These are phyloP conservation scores for Tetrahymena thermophila DNA, from an alignment of 73 alveolate genomes.

Conservation along the genomic window DNA sequence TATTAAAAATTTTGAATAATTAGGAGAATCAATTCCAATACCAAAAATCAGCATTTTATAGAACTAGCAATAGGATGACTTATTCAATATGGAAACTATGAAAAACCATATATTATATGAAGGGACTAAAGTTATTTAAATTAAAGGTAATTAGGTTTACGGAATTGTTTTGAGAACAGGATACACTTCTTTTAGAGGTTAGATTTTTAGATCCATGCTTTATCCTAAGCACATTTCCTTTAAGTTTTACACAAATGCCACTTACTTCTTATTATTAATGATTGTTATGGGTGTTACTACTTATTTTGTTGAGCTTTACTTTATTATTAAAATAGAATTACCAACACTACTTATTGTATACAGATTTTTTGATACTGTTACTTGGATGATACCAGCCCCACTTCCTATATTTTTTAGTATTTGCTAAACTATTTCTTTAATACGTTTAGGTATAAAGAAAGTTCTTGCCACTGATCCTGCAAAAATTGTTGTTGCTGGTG, in stretches of 20 bases:
- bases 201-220: constrained; percentile 54
- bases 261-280: constrained; percentile 40
- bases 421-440: constrained; percentile 3
- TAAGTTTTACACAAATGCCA: constrained; percentile 60
- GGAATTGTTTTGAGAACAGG: not conserved
- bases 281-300: constrained; percentile 58
- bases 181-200: constrained; percentile 46
- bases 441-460: not conserved
- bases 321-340: constrained; percentile 2
- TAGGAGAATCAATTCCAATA: constrained; percentile 54
- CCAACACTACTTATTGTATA: constrained; percentile 12
- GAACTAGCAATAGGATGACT: not conserved
- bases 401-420: constrained; percentile 9
- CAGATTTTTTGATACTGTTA: constrained; percentile 30
- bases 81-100: not conserved
- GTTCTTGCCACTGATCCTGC: constrained; percentile 21
- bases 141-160: not conserved
- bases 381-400: constrained; percentile 37
- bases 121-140: not conserved
- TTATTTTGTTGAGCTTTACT: constrained; percentile 49
- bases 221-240: constrained; percentile 65
- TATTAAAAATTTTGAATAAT: too few species aligned
- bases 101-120: constrained; percentile 24
- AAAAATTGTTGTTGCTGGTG: constrained; percentile 20
- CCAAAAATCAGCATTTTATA: constrained; percentile 10